phyloP scores from a whole-genome alignment of 2,329 filamentous ascomycete genomes.

The Trichoderma hamatum region DNA sequence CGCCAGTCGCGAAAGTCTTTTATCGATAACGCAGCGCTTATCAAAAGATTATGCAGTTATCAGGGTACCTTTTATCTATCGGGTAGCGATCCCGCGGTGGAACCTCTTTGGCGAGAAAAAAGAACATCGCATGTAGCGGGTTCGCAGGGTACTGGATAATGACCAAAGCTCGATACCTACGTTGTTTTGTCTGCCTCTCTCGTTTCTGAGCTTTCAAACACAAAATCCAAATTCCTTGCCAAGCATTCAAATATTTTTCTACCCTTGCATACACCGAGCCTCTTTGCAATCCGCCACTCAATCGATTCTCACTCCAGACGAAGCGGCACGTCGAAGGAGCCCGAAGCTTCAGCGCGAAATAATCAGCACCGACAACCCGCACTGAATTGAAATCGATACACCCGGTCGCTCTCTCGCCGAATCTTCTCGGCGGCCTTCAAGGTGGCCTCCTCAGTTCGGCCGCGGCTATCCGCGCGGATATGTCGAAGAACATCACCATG shows the following conservation, averaged over 20 bases:
- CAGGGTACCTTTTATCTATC: neutral
- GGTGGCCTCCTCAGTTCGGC: conserved; percentile 44
- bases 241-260: neutral
- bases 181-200: neutral
- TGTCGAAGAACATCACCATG: conserved; percentile 44
- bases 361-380: neutral
- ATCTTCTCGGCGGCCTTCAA: conserved; percentile 33
- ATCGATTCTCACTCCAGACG: neutral
- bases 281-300: neutral
- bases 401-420: neutral
- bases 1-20: neutral
- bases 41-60: neutral
- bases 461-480: conserved; percentile 51
- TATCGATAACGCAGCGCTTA: neutral
- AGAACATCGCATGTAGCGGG: neutral
- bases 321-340: neutral
- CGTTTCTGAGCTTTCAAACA: neutral
- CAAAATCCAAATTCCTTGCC: neutral
- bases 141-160: neutral
- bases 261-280: neutral
- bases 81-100: conserved; percentile 7
- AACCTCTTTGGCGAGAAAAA: neutral
- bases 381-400: neutral
- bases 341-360: neutral
- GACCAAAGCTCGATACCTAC: neutral